Percentiles rank a stretch among this genome's conserved stretches.
Conservation (phyloP, 257 asterid genomes). For the Solanum medicagineum region DNA sequence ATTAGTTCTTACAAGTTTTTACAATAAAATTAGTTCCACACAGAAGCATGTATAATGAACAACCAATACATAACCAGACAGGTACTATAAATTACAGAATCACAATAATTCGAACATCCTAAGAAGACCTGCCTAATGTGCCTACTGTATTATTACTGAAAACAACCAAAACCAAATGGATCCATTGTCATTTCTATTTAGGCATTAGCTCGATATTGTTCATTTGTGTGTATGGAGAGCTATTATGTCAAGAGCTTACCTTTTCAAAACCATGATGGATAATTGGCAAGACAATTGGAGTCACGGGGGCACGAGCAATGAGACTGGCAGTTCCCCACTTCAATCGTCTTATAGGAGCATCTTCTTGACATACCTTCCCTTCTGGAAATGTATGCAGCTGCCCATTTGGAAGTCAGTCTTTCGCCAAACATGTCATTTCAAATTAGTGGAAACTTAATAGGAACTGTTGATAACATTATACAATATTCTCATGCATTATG, state of each 20-base stretch:
- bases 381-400: constrained; percentile 98
- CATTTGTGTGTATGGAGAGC: not conserved
- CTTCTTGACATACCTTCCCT: constrained; percentile 96
- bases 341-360: constrained; percentile 72
- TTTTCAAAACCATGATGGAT: constrained; percentile 83
- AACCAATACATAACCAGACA: not conserved
- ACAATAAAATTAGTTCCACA: not conserved
- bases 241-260: constrained; percentile 25
- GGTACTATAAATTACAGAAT: not conserved
- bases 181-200: not conserved
- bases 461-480: not conserved
- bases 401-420: constrained; percentile 13
- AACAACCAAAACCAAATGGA: not conserved
- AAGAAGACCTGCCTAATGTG: not conserved
- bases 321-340: constrained; percentile 99
- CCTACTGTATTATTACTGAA: not conserved
- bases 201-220: not conserved
- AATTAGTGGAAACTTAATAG: not conserved
- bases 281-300: constrained; percentile 92
- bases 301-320: constrained; percentile 80
- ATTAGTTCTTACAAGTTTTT: no score
- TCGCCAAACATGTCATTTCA: not conserved
- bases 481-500: not conserved
- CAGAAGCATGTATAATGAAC: not conserved
- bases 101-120: not conserved